Base-by-base conservation (phyloP, 768 basidiomycete species). In the Mycena alexandri region DNA sequence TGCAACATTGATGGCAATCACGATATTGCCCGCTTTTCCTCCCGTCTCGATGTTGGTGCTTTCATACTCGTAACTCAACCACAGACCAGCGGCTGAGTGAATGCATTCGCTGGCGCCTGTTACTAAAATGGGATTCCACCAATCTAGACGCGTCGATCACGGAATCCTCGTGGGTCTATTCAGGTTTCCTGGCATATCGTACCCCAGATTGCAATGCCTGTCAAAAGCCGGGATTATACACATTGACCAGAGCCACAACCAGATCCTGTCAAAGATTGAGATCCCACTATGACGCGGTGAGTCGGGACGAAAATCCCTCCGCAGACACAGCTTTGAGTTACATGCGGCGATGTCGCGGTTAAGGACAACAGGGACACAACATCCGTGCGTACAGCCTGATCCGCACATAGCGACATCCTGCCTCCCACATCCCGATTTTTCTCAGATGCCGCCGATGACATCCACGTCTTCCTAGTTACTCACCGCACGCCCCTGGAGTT, bases 281-380 rank as follows among this genome's bases (percentile, higher is more conserved):
- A 41, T 25, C 24, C 12, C 38, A 34, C 3, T 34, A 36, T 41
- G 24, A 38, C 38, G 47, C 46, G 43, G 13, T n/a, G 3, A 21
- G 53, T 43, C 54, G 63, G 65, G 50, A 59, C 52, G 65, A 59
- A 60, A 60, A 66, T 66, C 65, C 58, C 52, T 29, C 65, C 64
- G 64, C 13, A 24, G 22, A 19, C 29, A 55, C 64, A 33, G 64
- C 64, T 57, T 54, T 38, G 19, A 48, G 10, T 1, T 34, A 36
- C 34, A 53, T 38, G 38, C 38, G 38, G 38, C 14, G 38, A 53
- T 38, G 5, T 36, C 34, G 19, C 33, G 8, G 33, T 52, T 29
- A 14, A 19, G 48, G 48, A 38, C 38, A 14, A 38, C 38, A 38
- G n/a, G n/a, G n/a, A n/a, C 12, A 5, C 24, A 33, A 21, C 34